These are phyloP conservation scores for Torulaspora quercuum DNA, from an alignment of 805 yeast genomes.

Conservation along the genomic window DNA sequence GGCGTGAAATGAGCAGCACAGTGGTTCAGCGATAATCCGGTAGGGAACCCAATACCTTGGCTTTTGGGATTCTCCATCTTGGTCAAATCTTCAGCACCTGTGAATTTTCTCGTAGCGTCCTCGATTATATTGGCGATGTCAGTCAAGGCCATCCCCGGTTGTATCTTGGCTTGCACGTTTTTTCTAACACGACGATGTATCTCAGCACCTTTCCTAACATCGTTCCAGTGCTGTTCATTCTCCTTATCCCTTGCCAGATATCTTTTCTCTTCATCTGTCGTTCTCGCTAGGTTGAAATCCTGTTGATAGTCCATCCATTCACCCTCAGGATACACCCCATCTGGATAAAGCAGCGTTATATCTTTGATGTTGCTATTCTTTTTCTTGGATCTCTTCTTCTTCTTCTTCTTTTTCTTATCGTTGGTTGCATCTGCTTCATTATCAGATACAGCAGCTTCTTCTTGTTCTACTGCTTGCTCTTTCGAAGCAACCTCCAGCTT, in stretches of 20 bases:
- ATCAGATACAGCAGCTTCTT: slow-evolving; percentile 1
- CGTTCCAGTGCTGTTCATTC: slow-evolving; percentile 65
- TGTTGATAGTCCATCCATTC: slow-evolving; percentile 75
- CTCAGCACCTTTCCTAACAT: slow-evolving; percentile 93
- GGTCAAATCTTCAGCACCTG: slow-evolving; percentile 58
- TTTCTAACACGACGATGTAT: slow-evolving; percentile 88
- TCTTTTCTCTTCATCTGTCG: slow-evolving; percentile 83
- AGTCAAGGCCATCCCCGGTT: slow-evolving; percentile 89
- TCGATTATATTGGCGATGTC: slow-evolving; percentile 90
- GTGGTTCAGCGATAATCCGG: slow-evolving; percentile 91
- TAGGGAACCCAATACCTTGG: slow-evolving; percentile 96
- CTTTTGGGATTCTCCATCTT: slow-evolving; percentile 39
- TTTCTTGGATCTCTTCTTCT: slow-evolving; percentile 59
- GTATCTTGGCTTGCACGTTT: slow-evolving; percentile 65
- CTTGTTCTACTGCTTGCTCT: not conserved
- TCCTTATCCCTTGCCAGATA: slow-evolving; percentile 58
- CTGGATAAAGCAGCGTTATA: slow-evolving; percentile 65
- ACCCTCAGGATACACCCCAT: slow-evolving; percentile 78
- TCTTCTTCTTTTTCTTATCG: slow-evolving; percentile 31
- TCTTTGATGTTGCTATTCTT: slow-evolving; percentile 54
- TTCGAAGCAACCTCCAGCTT: slow-evolving; percentile 1
- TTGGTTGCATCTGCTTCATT: slow-evolving; percentile 7
- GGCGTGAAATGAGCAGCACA: slow-evolving; percentile 99
- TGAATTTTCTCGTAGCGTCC: slow-evolving; percentile 70
- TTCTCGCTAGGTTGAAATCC: slow-evolving; percentile 61